Evolutionary conservation across 108 stramenopile genomes (phyloP).

Genomic region (Skeletonema costatum): DNA sequence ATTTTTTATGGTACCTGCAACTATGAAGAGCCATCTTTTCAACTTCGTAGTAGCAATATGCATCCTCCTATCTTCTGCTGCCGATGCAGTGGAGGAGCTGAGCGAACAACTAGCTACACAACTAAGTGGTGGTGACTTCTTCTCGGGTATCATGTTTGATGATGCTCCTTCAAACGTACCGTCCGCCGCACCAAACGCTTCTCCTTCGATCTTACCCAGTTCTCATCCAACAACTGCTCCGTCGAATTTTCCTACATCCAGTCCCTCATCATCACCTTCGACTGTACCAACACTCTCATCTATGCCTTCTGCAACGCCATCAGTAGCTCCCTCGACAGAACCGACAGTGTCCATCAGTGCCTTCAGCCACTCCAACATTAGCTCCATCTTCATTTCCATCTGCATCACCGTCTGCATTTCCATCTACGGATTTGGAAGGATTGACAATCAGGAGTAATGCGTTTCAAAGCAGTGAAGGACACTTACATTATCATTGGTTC

Average conservation of each 20-base stretch:
- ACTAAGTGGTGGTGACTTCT: constrained; percentile 1
- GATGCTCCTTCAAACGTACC: background rate
- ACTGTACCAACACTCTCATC: background rate
- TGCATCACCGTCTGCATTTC: background rate
- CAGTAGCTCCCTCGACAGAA: background rate
- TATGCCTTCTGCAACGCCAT: background rate
- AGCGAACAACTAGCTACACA: background rate
- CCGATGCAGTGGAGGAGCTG: background rate
- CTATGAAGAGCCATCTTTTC: background rate
- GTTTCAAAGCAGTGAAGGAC: background rate
- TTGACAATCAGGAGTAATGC: background rate
- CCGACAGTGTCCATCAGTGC: background rate
- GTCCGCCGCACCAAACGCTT: background rate
- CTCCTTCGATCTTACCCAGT: background rate
- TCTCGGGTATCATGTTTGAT: constrained; percentile 35
- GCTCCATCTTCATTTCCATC: background rate
- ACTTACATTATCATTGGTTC: constrained; percentile 15
- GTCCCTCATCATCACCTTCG: background rate
- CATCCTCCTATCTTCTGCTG: background rate
- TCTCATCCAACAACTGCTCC: background rate
- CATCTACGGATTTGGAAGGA: background rate
- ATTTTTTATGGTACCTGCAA: background rate
- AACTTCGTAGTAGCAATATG: background rate
- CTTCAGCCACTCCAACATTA: background rate
- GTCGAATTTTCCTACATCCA: background rate